Conservation (phyloP, 2,329 filamentous ascomycete genomes). For the Ambrosiella beaveri region DNA sequence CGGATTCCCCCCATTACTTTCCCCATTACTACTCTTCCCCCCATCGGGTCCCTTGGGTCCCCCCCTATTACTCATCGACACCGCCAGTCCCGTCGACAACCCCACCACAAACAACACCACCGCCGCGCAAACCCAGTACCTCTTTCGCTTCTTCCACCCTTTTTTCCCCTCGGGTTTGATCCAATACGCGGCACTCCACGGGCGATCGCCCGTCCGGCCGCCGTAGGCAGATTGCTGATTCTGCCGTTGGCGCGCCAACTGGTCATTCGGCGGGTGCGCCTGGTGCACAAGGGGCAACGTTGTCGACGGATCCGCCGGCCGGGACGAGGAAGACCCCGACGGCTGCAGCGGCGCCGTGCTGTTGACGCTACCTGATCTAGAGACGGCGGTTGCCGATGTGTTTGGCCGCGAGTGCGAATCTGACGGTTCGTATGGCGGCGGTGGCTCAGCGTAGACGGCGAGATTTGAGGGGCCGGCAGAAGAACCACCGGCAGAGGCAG, state of each 20-base stretch:
- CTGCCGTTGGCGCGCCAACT: not conserved
- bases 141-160: constrained; percentile 9
- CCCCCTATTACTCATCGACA: constrained; percentile 10
- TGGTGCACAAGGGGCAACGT: not conserved
- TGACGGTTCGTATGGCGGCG: constrained; percentile 12
- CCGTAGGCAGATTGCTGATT: not conserved
- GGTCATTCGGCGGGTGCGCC: not conserved
- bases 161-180: constrained; percentile 5
- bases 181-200: constrained; percentile 12
- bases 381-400: constrained; percentile 2
- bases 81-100: constrained; percentile 10
- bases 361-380: constrained; percentile 1
- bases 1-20: not conserved
- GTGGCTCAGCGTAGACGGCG: constrained; percentile 1
- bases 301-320: not conserved
- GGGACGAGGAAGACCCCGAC: not conserved
- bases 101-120: constrained; percentile 9
- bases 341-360: constrained; percentile 9
- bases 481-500: constrained; percentile 5
- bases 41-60: not conserved
- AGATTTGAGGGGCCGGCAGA: not conserved
- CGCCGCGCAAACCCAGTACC: constrained; percentile 11
- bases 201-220: not conserved
- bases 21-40: not conserved
- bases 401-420: constrained; percentile 6